Evolutionary conservation across 257 asterid genomes (phyloP).

Genomic region (Orobanche coerulescens): DNA sequence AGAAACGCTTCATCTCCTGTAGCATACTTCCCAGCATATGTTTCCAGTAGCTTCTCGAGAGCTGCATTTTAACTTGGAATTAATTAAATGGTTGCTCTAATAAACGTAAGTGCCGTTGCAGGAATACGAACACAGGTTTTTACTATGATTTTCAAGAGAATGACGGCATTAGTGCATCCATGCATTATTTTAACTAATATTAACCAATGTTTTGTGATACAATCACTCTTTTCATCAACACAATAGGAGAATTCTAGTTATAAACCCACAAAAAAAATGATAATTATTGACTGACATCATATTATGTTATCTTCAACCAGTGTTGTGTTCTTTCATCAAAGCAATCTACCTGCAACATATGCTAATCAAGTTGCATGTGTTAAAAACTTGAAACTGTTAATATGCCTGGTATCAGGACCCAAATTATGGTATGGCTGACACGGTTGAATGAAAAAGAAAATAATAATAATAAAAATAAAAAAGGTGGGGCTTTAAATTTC

Average conservation of each 20-base stretch:
- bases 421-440: neutral
- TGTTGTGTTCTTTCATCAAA: neutral
- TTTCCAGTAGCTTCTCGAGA: conserved; percentile 60
- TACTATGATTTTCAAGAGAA: neutral
- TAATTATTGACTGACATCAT: neutral
- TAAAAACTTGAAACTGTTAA: neutral
- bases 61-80: conserved; percentile 39
- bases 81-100: neutral
- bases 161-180: neutral
- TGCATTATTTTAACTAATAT: neutral
- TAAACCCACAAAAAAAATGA: neutral
- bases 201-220: neutral
- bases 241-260: neutral
- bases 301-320: neutral
- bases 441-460: neutral
- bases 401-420: neutral
- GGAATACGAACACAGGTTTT: neutral
- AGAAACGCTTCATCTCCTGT: conserved; percentile 59
- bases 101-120: neutral
- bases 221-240: neutral
- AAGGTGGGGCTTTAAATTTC: too few relatives aligned
- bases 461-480: too few relatives aligned
- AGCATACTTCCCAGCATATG: conserved; percentile 62
- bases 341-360: neutral
- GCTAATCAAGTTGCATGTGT: neutral